phyloP scores from a whole-genome alignment of 768 basidiomycete genomes.

The Mycena pura region DNA sequence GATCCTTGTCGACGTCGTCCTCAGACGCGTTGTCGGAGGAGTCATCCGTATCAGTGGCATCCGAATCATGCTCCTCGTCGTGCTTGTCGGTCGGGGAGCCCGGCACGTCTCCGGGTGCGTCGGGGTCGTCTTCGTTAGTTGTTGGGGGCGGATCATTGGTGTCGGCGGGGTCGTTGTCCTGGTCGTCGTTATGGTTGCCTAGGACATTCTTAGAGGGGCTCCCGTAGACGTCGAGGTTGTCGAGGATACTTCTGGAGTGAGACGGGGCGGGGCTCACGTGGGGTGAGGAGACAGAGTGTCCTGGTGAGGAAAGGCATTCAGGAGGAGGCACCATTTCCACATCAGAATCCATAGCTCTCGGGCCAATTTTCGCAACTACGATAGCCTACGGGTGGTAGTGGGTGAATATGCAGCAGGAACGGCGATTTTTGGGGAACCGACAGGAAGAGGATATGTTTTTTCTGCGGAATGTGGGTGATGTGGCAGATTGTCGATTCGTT shows the following conservation, averaged over 20 bases:
- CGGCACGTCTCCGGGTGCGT: conserved; percentile 24
- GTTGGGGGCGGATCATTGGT: not conserved
- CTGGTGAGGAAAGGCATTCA: not conserved
- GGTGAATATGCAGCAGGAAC: not conserved
- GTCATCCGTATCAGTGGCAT: conserved; percentile 20
- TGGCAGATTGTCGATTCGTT: not conserved
- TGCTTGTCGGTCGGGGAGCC: conserved; percentile 14
- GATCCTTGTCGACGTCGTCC: conserved; percentile 29
- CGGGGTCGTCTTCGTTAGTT: conserved; percentile 9
- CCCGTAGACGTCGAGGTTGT: conserved; percentile 25
- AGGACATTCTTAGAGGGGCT: conserved; percentile 16
- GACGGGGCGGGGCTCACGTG: conserved; percentile 28
- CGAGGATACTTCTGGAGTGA: conserved; percentile 8
- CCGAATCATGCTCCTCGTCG: conserved; percentile 27
- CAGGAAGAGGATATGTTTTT: conserved; percentile 13
- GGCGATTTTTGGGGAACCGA: too few relatives aligned
- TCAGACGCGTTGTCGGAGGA: conserved; percentile 30
- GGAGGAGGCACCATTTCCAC: conserved; percentile 33
- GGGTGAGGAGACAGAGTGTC: not conserved
- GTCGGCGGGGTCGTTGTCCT: not conserved
- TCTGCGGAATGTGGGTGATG: not conserved
- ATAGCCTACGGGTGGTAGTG: not conserved
- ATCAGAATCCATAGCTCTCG: conserved; percentile 33
- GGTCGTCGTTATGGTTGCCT: not conserved
- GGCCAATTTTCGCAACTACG: not conserved